Conservation (phyloP, 1,284 basidiomycete genomes). For the Rhodotorula sp. region DNA sequence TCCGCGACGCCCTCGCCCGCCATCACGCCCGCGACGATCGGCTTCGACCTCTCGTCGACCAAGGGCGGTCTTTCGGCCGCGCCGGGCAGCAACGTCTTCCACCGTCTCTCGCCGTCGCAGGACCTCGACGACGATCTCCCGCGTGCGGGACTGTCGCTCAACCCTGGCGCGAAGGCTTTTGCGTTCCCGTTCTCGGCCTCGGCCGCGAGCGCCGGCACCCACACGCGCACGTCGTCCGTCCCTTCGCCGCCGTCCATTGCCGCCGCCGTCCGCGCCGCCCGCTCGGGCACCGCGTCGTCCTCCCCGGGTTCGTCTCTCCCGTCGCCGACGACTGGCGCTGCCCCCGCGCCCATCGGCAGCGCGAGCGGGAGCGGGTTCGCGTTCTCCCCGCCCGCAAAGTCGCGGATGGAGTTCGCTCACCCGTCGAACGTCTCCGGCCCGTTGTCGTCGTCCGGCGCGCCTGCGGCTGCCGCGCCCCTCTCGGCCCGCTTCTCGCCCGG, state of each 20-base stretch:
- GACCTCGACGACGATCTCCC: conserved; percentile 55
- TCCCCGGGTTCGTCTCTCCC: conserved; percentile 1
- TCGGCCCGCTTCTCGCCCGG: conserved; percentile 29
- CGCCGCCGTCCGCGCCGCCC: conserved; percentile 3
- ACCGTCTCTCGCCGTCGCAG: conserved; percentile 33
- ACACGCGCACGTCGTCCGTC: conserved; percentile 27
- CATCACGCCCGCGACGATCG: background rate
- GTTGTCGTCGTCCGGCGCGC: no score
- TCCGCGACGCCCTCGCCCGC: conserved; percentile 8
- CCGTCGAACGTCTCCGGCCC: background rate
- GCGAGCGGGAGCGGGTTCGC: conserved; percentile 24
- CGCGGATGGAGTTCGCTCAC: conserved; percentile 36
- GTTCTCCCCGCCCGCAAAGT: conserved; percentile 37
- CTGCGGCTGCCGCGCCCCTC: conserved; percentile 1
- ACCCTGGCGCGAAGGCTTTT: conserved; percentile 82
- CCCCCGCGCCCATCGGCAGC: conserved; percentile 18
- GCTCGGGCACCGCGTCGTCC: conserved; percentile 8
- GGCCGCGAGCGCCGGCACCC: background rate
- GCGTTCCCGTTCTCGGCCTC: conserved; percentile 48
- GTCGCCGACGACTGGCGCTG: conserved; percentile 1
- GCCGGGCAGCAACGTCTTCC: conserved; percentile 5
- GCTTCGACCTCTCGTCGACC: background rate
- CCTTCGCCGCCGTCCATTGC: conserved; percentile 3
- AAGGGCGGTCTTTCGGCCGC: conserved; percentile 7
- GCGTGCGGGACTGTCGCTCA: conserved; percentile 59